Conservation (phyloP, 768 basidiomycete species). For the Sutorius australiensis region DNA sequence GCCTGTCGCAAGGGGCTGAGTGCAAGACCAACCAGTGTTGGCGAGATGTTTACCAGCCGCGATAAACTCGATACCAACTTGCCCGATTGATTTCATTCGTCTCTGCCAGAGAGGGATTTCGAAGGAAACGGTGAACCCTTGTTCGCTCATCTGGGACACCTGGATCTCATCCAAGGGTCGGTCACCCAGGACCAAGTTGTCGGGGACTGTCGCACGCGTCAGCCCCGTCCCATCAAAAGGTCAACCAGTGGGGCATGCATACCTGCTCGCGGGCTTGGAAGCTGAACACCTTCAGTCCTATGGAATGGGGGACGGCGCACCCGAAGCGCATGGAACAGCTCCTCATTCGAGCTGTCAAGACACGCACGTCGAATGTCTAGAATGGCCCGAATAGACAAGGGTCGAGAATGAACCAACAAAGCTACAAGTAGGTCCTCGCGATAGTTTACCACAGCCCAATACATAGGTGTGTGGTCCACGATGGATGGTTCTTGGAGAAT, state of each 20-base stretch:
- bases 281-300: slow-evolving; percentile 18
- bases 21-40: neutral
- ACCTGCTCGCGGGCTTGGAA: slow-evolving; percentile 15
- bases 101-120: slow-evolving; percentile 59
- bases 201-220: slow-evolving; percentile 28
- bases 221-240: neutral
- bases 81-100: slow-evolving; percentile 58
- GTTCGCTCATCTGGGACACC: slow-evolving; percentile 45
- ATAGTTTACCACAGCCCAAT: slow-evolving; percentile 36
- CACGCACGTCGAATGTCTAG: slow-evolving; percentile 68
- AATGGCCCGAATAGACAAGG: slow-evolving; percentile 40
- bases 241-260: slow-evolving; percentile 7
- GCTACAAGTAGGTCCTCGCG: slow-evolving; percentile 40
- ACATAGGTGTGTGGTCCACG: slow-evolving; percentile 27
- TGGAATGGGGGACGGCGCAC: slow-evolving; percentile 23
- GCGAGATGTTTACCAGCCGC: slow-evolving; percentile 30
- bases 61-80: slow-evolving; percentile 62
- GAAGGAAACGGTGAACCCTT: slow-evolving; percentile 51
- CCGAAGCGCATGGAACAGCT: slow-evolving; percentile 28
- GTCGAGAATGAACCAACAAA: slow-evolving; percentile 49
- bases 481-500: slow-evolving; percentile 26
- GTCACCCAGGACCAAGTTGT: slow-evolving; percentile 40
- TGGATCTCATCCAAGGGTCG: slow-evolving; percentile 50
- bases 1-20: slow-evolving; percentile 6
- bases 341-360: slow-evolving; percentile 34